Evolutionary conservation across 352 stramenopile genomes (phyloP), one percentile per base, ranked within the genome.

Genomic region (Phytophthora constricta): DNA sequence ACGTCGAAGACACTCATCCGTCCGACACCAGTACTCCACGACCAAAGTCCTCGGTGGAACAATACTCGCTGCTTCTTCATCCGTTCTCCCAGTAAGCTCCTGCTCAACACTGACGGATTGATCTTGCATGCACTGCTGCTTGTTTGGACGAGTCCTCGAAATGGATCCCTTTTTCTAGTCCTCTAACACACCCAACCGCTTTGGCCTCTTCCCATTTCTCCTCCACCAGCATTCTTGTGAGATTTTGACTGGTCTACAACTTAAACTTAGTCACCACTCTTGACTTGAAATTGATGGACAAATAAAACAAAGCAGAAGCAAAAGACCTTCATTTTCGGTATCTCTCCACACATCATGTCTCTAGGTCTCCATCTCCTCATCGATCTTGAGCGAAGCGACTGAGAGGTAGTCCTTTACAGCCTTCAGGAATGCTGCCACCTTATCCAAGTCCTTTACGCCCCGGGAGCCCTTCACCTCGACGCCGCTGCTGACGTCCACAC

Each of bases 401-500:
- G 79, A 74, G 26, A 93, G 60, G 51, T 84, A 79, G 47, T 90
- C 79, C 55, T 87, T 83, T 17, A 89, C 81, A 0, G 68, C 69
- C 68, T 90, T 93, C 31, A 93, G 56, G 64, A 93, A 93, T 3
- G 67, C 41, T 33, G 75, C 45, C 31, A 91, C 58, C 56, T 91
- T 90, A 54, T 67, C 59, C 34, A 87, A 17, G 41, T 93, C 82
- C 71, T 93, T 93, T 13, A 91, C 79, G 25, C 84, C 84, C 45
- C 77, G 74, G 23, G 73, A 82, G 5, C 79, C 80, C 61, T 86
- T 90, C 19, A 91, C 70, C 77, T 99, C 97, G 2, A 99, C 93
- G 9, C 97, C 97, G 58, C 90, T 98, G 63, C 92, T 98, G 20
- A 99, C 97, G 72, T 99, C 97, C 3, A 99, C 90, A 37, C 96